Evolutionary conservation across 495 filamentous ascomycete species (phyloP), one percentile per base, ranked within the genome.

Genomic region (Collariella sp.): DNA sequence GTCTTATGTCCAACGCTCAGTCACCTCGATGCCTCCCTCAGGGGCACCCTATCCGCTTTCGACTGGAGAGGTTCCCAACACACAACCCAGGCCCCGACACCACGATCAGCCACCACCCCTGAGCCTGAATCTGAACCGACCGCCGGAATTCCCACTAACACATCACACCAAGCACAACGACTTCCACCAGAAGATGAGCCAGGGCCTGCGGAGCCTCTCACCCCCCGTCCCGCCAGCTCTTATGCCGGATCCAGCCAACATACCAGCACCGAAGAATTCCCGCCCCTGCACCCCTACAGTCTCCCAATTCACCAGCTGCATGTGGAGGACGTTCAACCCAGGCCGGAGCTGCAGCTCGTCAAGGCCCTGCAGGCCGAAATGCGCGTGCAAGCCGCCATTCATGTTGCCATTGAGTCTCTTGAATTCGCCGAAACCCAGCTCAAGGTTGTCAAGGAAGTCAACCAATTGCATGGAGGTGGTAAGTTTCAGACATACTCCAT

Each of bases 351-450:
- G 7, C 57, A 56, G 16, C 48, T 68, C 20, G 23, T 50, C 15
- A 58, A 61, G 34, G 63, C 63, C 7, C 41, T 68, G 2, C 58
- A 58, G 0, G 62, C 65, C 22, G 65, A 68, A 46, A 62, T 66
- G 57, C 63, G 65, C 7, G 65, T 68, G 19, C 65, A 68, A 20
- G 57, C 63, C 3, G 65, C 65, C 16, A 66, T 68, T 24, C 61
- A 64, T 15, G 63, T 68, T 9, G 65, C 65, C 26, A 52, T 68
- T 5, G 65, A 68, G 42, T 61, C 65, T 0, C 55, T 68, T 1
- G 65, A 68, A 43, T 66, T 68, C 40, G 64, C 65, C 29, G 65
- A 68, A 13, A 50, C 59, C 12, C 65, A 68, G 38, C 45, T 68
- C 9, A 53, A 58, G 38, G 40, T 68, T 1, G 59, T 67, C 22